Evolutionary conservation across 306 rosid genomes (phyloP).

Genomic region (Echinosophora koreensis): DNA sequence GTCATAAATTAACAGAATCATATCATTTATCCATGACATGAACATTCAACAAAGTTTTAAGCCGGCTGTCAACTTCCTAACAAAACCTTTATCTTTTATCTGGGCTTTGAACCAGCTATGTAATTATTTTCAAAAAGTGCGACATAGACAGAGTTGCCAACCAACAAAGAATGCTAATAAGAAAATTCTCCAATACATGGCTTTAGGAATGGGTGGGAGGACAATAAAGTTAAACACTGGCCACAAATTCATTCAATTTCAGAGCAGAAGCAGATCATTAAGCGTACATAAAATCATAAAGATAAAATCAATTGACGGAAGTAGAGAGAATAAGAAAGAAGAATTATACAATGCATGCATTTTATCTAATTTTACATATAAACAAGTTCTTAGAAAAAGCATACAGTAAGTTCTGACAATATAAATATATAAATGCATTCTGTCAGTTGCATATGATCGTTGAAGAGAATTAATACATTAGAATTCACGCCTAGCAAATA

Average conservation of each 20-base stretch:
- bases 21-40: too few relatives aligned
- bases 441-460: neutral
- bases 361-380: slow-evolving; percentile 16
- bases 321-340: neutral
- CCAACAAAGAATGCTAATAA: slow-evolving; percentile 9
- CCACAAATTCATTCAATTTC: slow-evolving; percentile 27
- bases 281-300: slow-evolving; percentile 1
- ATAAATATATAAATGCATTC: slow-evolving; percentile 19
- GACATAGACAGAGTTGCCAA: neutral
- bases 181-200: slow-evolving; percentile 7
- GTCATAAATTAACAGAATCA: too few relatives aligned
- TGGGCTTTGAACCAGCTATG: too few relatives aligned
- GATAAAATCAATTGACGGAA: neutral
- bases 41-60: too few relatives aligned
- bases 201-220: slow-evolving; percentile 10
- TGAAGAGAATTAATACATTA: neutral
- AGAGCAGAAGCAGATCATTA: slow-evolving; percentile 20
- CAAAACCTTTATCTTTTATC: too few relatives aligned
- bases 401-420: slow-evolving; percentile 2
- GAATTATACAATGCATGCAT: slow-evolving; percentile 8
- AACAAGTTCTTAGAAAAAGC: neutral
- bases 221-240: slow-evolving; percentile 24
- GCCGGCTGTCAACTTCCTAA: too few relatives aligned
- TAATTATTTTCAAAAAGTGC: too few relatives aligned
- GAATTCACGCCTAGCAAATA: slow-evolving; percentile 5